Evolutionary conservation across 495 filamentous ascomycete species (phyloP), one percentile per base, ranked within the genome.

Genomic region (Xeromyces bisporus): DNA sequence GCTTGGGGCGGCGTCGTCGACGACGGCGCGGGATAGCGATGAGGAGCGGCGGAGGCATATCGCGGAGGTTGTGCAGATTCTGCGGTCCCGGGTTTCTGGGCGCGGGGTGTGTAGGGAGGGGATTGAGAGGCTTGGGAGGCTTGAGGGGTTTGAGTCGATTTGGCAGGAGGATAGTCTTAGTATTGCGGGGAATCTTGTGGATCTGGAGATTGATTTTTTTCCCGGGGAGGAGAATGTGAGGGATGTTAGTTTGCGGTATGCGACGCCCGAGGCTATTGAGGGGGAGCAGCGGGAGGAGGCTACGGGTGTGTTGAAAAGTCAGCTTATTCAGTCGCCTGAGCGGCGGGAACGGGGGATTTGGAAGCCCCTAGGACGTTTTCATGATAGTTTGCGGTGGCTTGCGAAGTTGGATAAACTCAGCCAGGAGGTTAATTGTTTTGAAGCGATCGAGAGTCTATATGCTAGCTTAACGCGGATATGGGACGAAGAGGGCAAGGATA

Each of bases 401-500:
- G 77, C 80, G 1, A 66, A 60, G 6, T 60, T 91, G 38, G 89
- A 97, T 47, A 75, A 71, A 40, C 62, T 93, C 37, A 87, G 86
- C 49, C 75, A 75, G 18, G 70, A 70, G 13, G 61, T 93, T 7
- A 89, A 86, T 40, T 84, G 89, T 50, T 83, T 85, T 46, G 81
- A 89, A 51, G 89, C 85, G 4, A 64, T 94, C 10, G 78, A 78
- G 18, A 84, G 84, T 5, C 62, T 97, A 41, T 89, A 39, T 71
- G 78, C 53, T 49, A 75, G 39, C 69, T 73, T 75, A 28, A 68
- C 71, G 44, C 71, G 66, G 32, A 40, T 75, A 6, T 61, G 66
- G 52, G 49, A 55, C 8, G 56, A 56, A 33, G 64, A 70, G 27
- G 49, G 62, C 30, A 64, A 68, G n/a, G 51, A 53, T 0, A 36